phyloP scores from a whole-genome alignment of 2,329 filamentous ascomycete species.

The Aspergillus glaucus region DNA sequence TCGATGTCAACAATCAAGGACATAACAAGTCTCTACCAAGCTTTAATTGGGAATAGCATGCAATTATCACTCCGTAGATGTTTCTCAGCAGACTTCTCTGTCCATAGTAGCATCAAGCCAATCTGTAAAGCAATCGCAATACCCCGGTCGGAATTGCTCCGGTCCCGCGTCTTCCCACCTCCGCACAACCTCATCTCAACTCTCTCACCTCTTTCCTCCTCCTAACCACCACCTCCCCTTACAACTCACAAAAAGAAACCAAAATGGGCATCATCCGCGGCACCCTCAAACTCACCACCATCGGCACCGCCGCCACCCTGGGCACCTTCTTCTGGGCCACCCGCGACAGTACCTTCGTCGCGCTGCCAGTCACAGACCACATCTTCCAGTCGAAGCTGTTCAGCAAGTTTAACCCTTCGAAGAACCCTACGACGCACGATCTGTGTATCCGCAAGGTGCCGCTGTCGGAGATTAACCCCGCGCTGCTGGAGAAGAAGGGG shows the following conservation, averaged over 20 bases:
- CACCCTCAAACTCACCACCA: constrained; percentile 39
- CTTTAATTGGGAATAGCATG: too few relatives aligned
- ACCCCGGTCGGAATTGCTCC: neutral
- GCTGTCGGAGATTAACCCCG: constrained; percentile 57
- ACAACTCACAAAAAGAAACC: neutral
- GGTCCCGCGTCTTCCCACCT: neutral
- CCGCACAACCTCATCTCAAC: neutral
- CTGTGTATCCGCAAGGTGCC: constrained; percentile 58
- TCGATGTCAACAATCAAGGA: neutral
- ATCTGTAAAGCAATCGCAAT: too few relatives aligned
- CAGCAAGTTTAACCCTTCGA: constrained; percentile 54
- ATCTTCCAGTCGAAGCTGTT: constrained; percentile 56
- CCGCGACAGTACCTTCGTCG: constrained; percentile 51
- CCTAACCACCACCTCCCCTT: neutral
- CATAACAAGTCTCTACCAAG: neutral
- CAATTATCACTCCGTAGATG: too few relatives aligned
- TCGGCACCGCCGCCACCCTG: constrained; percentile 44
- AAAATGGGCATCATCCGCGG: constrained; percentile 51
- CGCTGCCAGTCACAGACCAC: constrained; percentile 54
- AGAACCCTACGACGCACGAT: constrained; percentile 60
- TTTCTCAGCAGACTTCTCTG: too few relatives aligned
- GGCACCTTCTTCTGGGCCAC: constrained; percentile 51
- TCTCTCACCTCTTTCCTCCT: neutral
- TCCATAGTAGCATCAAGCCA: neutral
- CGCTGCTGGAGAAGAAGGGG: constrained; percentile 56